phyloP scores from a whole-genome alignment of 2,329 filamentous ascomycete species.

The Ramichloridium luteum region DNA sequence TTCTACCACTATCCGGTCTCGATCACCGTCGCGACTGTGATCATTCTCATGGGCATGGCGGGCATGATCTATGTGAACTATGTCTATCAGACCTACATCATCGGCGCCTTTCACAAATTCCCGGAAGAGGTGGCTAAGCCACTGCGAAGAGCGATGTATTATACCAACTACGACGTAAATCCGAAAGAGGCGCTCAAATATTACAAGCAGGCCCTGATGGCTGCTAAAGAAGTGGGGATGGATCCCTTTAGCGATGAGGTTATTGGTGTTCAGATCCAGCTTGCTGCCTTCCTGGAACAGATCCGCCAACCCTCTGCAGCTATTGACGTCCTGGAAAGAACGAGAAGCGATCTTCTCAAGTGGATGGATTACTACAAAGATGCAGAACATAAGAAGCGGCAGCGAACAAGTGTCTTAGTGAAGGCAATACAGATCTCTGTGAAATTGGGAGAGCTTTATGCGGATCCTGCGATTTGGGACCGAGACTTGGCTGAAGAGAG shows the following conservation, averaged over 20 bases:
- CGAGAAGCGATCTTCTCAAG: slow-evolving; percentile 53
- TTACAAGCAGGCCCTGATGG: slow-evolving; percentile 66
- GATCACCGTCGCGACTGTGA: slow-evolving; percentile 23
- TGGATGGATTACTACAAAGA: slow-evolving; percentile 36
- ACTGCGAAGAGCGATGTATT: slow-evolving; percentile 75
- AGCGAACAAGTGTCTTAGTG: slow-evolving; percentile 55
- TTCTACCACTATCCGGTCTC: slow-evolving; percentile 28
- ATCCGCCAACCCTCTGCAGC: slow-evolving; percentile 57
- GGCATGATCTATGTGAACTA: slow-evolving; percentile 34
- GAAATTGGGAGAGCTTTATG: slow-evolving; percentile 76
- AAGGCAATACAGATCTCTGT: slow-evolving; percentile 65
- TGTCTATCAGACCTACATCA: slow-evolving; percentile 36
- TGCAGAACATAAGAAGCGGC: slow-evolving; percentile 31
- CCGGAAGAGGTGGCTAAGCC: slow-evolving; percentile 63
- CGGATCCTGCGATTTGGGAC: slow-evolving; percentile 62
- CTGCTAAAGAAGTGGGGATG: slow-evolving; percentile 61
- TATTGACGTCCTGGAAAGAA: slow-evolving; percentile 65
- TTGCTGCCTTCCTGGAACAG: slow-evolving; percentile 69
- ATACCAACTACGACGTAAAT: slow-evolving; percentile 64
- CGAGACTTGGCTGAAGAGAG: slow-evolving; percentile 61
- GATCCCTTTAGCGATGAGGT: slow-evolving; percentile 88
- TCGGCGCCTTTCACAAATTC: slow-evolving; percentile 41
- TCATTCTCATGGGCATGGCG: slow-evolving; percentile 28
- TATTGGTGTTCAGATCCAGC: slow-evolving; percentile 73
- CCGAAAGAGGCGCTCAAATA: slow-evolving; percentile 67